A percentile compares a stretch with the other conserved stretches of the same genome.
These are phyloP conservation scores for Ailanthus altissimus DNA, from an alignment of 345 rosid species.

Conservation along the genomic window DNA sequence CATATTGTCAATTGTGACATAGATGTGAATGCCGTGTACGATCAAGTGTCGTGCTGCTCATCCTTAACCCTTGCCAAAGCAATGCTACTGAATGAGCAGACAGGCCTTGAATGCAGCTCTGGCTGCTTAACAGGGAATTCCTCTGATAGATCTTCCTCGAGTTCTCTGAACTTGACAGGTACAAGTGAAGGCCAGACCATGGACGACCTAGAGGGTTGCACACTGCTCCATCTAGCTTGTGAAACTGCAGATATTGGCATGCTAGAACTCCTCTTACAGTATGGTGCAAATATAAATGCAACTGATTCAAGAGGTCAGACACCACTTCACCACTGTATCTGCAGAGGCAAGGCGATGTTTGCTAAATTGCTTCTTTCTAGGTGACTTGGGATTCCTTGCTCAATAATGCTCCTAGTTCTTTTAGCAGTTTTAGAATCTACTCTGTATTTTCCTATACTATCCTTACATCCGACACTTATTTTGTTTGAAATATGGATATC, in stretches of 20 bases:
- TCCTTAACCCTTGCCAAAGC: conserved; percentile 86
- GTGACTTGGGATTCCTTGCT: conserved; percentile 37
- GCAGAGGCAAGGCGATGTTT: conserved; percentile 55
- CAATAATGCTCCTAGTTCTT: conserved; percentile 4
- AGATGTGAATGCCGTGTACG: conserved; percentile 66
- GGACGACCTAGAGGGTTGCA: conserved; percentile 71
- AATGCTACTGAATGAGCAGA: conserved; percentile 75
- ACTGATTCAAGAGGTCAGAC: conserved; percentile 76
- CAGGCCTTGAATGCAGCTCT: conserved; percentile 52
- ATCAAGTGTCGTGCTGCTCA: conserved; percentile 60
- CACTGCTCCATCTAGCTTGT: conserved; percentile 95
- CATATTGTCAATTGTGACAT: conserved; percentile 74
- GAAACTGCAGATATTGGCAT: conserved; percentile 93
- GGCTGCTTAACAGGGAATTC: conserved; percentile 61
- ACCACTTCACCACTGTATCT: conserved; percentile 77
- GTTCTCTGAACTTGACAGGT: conserved; percentile 54
- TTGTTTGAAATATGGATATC: not conserved
- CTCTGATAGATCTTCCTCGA: conserved; percentile 63
- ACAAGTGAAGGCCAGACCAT: conserved; percentile 45
- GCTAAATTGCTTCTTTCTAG: conserved; percentile 86
- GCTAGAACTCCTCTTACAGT: conserved; percentile 94
- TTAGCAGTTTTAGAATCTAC: not conserved
- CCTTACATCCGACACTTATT: not conserved
- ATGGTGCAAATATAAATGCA: conserved; percentile 82
- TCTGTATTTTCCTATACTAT: not conserved